Evolutionary conservation across 768 basidiomycete genomes (phyloP).

Genomic region (Suillus americanus): DNA sequence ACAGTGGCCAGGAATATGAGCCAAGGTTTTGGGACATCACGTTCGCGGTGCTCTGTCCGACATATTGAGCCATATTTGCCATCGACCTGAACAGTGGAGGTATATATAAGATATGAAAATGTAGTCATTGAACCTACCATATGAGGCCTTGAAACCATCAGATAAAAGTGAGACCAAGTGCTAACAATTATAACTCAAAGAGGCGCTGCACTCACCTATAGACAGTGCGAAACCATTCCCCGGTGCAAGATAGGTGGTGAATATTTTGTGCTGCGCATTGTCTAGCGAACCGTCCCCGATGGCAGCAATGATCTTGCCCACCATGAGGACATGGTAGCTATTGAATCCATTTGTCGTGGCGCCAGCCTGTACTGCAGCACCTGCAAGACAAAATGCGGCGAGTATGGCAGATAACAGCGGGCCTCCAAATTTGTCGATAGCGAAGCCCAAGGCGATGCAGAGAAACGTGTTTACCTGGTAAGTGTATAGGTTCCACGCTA

Average conservation of each 20-base stretch:
- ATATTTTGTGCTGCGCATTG: slow-evolving; percentile 44
- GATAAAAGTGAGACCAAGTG: not conserved
- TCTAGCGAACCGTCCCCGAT: slow-evolving; percentile 41
- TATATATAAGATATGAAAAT: not conserved
- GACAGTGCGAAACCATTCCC: slow-evolving; percentile 41
- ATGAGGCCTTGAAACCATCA: slow-evolving; percentile 25
- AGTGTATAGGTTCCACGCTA: not conserved
- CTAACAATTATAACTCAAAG: not conserved
- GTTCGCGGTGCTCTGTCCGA: slow-evolving; percentile 42
- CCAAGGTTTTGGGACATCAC: slow-evolving; percentile 38
- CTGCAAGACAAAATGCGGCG: slow-evolving; percentile 36
- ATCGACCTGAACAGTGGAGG: slow-evolving; percentile 26
- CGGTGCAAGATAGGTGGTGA: slow-evolving; percentile 43
- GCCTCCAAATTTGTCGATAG: slow-evolving; percentile 43
- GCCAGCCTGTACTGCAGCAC: slow-evolving; percentile 38
- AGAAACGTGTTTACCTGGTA: slow-evolving; percentile 41
- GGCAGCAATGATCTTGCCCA: slow-evolving; percentile 41
- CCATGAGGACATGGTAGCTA: slow-evolving; percentile 38
- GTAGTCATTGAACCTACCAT: slow-evolving; percentile 23
- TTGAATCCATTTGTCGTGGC: slow-evolving; percentile 38
- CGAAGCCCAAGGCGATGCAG: slow-evolving; percentile 40
- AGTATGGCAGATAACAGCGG: slow-evolving; percentile 37
- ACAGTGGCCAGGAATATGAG: slow-evolving; percentile 41
- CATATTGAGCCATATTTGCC: slow-evolving; percentile 41
- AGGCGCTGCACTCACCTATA: slow-evolving; percentile 25